Evolutionary conservation across 2,329 filamentous ascomycete species (phyloP), one percentile per base, ranked within the genome.

Genomic region (Madurella fahalii): DNA sequence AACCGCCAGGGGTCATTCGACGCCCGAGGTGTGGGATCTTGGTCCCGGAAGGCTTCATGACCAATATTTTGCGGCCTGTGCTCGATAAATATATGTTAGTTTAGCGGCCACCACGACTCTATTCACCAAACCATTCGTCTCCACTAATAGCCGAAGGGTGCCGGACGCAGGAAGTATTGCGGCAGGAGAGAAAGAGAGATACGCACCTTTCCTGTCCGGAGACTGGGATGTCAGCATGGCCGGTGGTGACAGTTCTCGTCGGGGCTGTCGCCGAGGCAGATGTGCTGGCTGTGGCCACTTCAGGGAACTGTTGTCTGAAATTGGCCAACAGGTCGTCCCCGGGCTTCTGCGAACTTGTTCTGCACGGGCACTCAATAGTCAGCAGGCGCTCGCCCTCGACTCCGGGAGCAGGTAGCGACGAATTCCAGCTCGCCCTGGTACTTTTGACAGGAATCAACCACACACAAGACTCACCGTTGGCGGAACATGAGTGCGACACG

Each of bases 1-100:
- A 96, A 91, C 61, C 88, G 83, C 85, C 92, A 94, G 63, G 82
- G 84, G 63, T 96, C 91, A 65, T 87, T 85, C 41, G 87, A 82
- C 16, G 85, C 87, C 68, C 88, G 83, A 5, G 90, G 90, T 3
- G 90, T 95, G 17, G 89, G 87, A 66, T 96, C 90, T 65, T 88
- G 83, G 71, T 94, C 88, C 69, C 75, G 72, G 64, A 82, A 83
- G 39, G 69, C 71, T 54, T 75, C 73, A 63, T 74, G 74, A 56
- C 60, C 64, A 51, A 71, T 57, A 58, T 58, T 68, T 47, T 72
- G 71, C 45, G 68, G 65, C 61, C 89, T 90, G 53, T 18, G 39
- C 16, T 25, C n/a, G 43, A 9, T 17, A 18, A n/a, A 20, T 9
- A 20, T 9, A 3, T 47, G 48, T 60, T 50, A 58, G 58, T 52